These are phyloP conservation scores for Croton laevigatus DNA, from an alignment of 441 rosid genomes.

Conservation along the genomic window DNA sequence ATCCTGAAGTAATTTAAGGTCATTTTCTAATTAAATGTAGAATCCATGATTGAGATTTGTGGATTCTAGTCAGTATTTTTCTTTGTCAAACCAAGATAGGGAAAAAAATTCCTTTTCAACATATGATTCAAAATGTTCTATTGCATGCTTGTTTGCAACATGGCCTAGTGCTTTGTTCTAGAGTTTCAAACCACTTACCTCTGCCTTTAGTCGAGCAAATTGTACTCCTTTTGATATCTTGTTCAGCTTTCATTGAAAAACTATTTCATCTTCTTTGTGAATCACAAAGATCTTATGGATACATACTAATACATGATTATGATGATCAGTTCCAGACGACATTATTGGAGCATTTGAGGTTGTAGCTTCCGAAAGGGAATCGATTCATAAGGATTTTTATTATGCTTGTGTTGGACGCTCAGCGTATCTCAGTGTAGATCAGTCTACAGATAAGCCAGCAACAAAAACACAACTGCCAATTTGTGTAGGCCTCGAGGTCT, in stretches of 20 bases:
- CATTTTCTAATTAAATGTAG: background rate
- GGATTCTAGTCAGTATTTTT: background rate
- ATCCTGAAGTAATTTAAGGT: background rate
- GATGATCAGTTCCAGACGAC: conserved; percentile 39
- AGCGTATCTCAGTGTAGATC: conserved; percentile 37
- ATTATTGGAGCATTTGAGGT: conserved; percentile 45
- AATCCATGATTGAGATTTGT: background rate
- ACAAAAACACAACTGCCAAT: conserved; percentile 44
- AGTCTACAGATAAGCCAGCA: conserved; percentile 35
- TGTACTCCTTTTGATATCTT: background rate
- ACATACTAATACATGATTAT: conserved; percentile 16
- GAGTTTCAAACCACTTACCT: background rate
- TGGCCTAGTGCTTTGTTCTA: background rate
- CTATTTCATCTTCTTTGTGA: background rate
- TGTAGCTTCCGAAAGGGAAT: conserved; percentile 44
- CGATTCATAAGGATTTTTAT: conserved; percentile 43
- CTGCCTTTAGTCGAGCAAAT: background rate
- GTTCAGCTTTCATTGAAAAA: background rate
- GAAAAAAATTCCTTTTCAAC: background rate
- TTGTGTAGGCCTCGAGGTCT: conserved; percentile 66
- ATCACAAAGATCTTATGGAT: background rate
- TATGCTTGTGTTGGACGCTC: conserved; percentile 71
- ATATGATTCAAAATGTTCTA: background rate
- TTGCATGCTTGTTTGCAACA: background rate
- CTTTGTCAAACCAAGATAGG: background rate